Evolutionary conservation across 768 basidiomycete species (phyloP), one percentile per base, ranked within the genome.

Genomic region (Kockovaella imperatae): DNA sequence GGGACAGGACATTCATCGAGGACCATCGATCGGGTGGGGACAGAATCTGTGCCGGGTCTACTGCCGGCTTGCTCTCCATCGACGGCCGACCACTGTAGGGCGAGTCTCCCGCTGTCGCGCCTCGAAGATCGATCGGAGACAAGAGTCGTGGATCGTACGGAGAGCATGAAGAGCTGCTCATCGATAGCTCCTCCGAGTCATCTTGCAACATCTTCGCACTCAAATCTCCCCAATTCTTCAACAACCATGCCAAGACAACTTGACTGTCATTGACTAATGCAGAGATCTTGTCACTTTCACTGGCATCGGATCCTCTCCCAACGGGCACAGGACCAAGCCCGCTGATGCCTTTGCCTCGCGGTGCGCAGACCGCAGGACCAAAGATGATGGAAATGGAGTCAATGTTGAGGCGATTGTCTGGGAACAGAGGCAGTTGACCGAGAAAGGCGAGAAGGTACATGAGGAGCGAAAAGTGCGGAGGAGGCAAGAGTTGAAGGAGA

Each of bases 371-470:
- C 13, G 70, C 59, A 1, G 65, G 64, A 6, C 75, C 77, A 44
- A 79, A 79, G 42, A 78, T 75, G 35, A 74, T 67, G 5, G 75
- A 75, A 42, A 78, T 71, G 35, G 74, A 73, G 42, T 77, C 73
- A 29, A 75, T 63, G 5, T 74, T 64, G n/a, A 80, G 57, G 1
- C 74, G 73, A 50, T 80, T 79, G 35, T 77, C 76, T 1, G 77
- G 75, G 45, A 74, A 77, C 5, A 77, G 68, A 2, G 76, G 78
- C 0, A 79, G 61, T 53, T 80, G 78, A 1, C 76, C 77, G 1
- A 84, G 82, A 62, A 86, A 87, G 49, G 79, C 83, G 34, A 80
- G 65, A 6, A 91, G 77, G 58, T 85, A 83, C 52, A 90, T 83
- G 69, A 82, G 89, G 21, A 90, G 75, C 35, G 72, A 78, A 31